A percentile compares a stretch with the other conserved stretches of the same genome.
phyloP scores from a whole-genome alignment of 192 early-diverging fungal species.

The Coemansia interrupta region DNA sequence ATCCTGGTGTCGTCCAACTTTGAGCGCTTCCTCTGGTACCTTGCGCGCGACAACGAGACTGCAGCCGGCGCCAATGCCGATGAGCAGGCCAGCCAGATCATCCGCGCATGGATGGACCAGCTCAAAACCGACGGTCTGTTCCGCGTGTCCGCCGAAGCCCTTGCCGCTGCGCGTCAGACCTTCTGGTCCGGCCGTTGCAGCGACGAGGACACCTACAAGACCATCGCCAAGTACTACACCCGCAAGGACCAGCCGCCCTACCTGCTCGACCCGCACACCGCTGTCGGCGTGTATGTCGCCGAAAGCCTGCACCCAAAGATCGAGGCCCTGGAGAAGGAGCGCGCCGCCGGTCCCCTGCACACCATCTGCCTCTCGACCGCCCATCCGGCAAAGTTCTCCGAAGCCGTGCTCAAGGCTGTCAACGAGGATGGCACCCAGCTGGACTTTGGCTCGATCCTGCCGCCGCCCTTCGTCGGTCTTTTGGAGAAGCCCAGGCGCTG shows the following conservation, averaged over 20 bases:
- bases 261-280: constrained; percentile 93
- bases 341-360: constrained; percentile 6
- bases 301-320: constrained; percentile 52
- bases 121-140: constrained; percentile 73
- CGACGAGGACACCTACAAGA: constrained; percentile 69
- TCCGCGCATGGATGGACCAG: constrained; percentile 74
- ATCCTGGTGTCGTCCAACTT: constrained; percentile 96
- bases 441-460: constrained; percentile 59
- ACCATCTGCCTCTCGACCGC: constrained; percentile 83
- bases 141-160: constrained; percentile 58
- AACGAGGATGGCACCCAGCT: constrained; percentile 51
- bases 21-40: constrained; percentile 94
- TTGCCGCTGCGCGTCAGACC: constrained; percentile 62
- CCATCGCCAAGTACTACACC: constrained; percentile 71
- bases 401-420: constrained; percentile 78
- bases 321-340: neutral
- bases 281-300: constrained; percentile 87
- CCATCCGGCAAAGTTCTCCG: constrained; percentile 94
- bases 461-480: constrained; percentile 65
- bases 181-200: constrained; percentile 74
- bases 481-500: constrained; percentile 69
- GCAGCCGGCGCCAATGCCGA: constrained; percentile 25
- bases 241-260: constrained; percentile 53
- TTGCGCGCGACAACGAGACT: constrained; percentile 61
- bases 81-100: constrained; percentile 56